Percentiles rank a stretch among this genome's conserved stretches.
phyloP scores from a whole-genome alignment of 306 rosid species.

The Malus domestica region ASM211411v1 NC_041803.1:9305001-9305500 shows the following conservation, averaged over 20 bases:
- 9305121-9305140: constrained; percentile 79
- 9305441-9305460: not conserved
- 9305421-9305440: not conserved
- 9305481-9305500: not conserved
- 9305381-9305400: not conserved
- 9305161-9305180: constrained; percentile 87
- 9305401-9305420: not conserved
- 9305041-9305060: not conserved
- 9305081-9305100: constrained; percentile 79
- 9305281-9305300: constrained; percentile 60
- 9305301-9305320: not conserved
- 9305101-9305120: constrained; percentile 79
- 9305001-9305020: not conserved
- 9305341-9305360: not conserved
- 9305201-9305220: constrained; percentile 40
- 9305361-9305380: not conserved
- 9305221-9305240: constrained; percentile 49
- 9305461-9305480: not conserved
- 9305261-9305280: constrained; percentile 67
- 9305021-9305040: not conserved
- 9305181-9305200: constrained; percentile 45
- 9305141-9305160: constrained; percentile 80
- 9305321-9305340: not conserved
- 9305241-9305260: constrained; percentile 49
- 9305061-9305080: not conserved